Base-by-base conservation (phyloP, 2,329 filamentous ascomycete genomes). In the Penicillium thymicola region DNA sequence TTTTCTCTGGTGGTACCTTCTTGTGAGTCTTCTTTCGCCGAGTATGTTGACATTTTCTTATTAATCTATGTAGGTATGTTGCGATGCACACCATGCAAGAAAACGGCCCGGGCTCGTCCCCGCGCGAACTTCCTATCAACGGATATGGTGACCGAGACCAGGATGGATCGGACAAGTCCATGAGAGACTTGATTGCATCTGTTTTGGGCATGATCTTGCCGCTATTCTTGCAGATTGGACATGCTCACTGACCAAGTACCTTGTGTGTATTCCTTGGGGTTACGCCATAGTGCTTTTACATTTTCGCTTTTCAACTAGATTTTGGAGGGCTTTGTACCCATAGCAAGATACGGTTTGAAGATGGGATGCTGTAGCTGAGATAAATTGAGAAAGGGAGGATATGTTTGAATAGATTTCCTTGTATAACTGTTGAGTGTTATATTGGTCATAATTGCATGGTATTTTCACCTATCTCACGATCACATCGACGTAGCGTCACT, bases 81-180 rank as follows among this genome's bases (percentile, higher is more conserved):
- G 94, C 94, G 1, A 97, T 97, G 92, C 94, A 99, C 70, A 92
- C 92, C 0, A 96, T 97, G 91, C 90, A 95, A 70, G 92, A 96
- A 68, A 77, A 76, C 51, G 71, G 71, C n/a, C 65, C 70, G 21
- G 68, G 66, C 32, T 65, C 67, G 5, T 51, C 63, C 6, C 59
- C 69, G 13, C 72, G 71, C 11, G 71, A 75, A 36, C 54, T 67
- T 16, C 66, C 70, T 47, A 61, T 62, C n/a, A 78, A 78, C 58
- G 76, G 77, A 44, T 78, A 77, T 55, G 66, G 70, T 21, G 76
- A 78, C 49, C 69, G 76, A 44, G 75, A 75, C 25, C 63, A 63
- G 13, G 54, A 58, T 21, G 69, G 70, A 58, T 64, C 71, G 5
- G 73, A 76, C 48, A 75, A 75, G 57, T 76, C 76, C 5, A 73